Conservation (phyloP, 441 rosid genomes). For the Codiaeum variegatum region DNA sequence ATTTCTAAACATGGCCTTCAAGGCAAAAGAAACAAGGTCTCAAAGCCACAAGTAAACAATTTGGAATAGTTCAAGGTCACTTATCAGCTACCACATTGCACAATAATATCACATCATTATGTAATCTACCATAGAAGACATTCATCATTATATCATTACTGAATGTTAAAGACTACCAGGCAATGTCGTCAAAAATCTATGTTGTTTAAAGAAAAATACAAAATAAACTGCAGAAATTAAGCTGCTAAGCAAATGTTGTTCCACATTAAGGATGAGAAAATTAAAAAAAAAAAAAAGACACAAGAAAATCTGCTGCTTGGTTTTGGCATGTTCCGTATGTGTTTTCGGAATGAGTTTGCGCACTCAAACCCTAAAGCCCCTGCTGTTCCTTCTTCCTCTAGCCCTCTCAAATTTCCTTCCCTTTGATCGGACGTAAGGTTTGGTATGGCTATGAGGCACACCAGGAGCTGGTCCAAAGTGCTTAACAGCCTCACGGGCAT, state of each 20-base stretch:
- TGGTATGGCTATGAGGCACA: constrained; percentile 85
- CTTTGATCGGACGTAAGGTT: constrained; percentile 75
- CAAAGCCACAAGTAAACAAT: not conserved
- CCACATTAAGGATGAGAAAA: not conserved
- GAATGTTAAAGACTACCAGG: not conserved
- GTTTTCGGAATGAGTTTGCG: not conserved
- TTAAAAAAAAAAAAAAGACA: not conserved
- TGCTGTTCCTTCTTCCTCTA: constrained; percentile 72
- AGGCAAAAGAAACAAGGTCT: not conserved
- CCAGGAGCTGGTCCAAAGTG: constrained; percentile 97
- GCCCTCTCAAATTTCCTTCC: constrained; percentile 97
- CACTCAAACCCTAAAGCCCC: constrained; percentile 56
- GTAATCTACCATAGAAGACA: not conserved
- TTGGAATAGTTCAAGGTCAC: not conserved
- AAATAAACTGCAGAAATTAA: constrained; percentile 3
- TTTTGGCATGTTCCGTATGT: constrained; percentile 3
- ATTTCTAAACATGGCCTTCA: too few relatives aligned
- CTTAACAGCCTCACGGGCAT: constrained; percentile 90
- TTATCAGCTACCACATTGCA: not conserved
- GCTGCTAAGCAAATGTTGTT: constrained; percentile 1
- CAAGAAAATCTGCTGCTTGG: constrained; percentile 1
- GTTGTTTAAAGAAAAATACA: constrained; percentile 8
- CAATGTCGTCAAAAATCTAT: not conserved
- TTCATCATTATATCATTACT: not conserved
- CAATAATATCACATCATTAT: not conserved